phyloP scores from a whole-genome alignment of 2,329 filamentous ascomycete genomes.

The Colletotrichum sp. region DNA sequence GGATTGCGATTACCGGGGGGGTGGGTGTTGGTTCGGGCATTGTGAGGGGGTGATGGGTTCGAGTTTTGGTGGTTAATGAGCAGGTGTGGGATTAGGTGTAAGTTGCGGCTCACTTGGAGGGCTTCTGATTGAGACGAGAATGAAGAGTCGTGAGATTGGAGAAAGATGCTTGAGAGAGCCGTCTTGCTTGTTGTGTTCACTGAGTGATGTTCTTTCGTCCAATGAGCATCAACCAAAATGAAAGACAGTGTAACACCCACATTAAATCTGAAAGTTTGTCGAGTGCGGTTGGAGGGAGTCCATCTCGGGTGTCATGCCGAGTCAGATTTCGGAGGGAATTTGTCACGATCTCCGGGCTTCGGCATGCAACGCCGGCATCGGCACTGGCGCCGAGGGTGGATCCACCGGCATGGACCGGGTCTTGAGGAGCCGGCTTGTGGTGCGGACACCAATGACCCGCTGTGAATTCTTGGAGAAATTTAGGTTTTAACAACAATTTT shows the following conservation, averaged over 20 bases:
- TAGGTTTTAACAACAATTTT: rapidly evolving
- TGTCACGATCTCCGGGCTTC: background rate
- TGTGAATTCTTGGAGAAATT: background rate
- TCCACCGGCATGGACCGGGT: background rate
- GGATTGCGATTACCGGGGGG: background rate
- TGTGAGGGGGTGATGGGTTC: background rate
- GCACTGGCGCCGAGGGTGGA: background rate
- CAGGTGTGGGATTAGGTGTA: background rate
- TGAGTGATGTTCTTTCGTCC: background rate
- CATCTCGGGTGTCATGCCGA: background rate
- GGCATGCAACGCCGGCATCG: constrained; percentile 2
- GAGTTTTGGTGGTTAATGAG: background rate
- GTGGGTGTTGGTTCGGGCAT: background rate
- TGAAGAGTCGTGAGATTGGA: background rate
- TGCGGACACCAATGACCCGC: rapidly evolving
- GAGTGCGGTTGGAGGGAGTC: background rate
- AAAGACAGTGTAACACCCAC: background rate
- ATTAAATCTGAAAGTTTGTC: background rate
- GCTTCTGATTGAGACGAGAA: background rate
- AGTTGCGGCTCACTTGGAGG: background rate
- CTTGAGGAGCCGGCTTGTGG: background rate
- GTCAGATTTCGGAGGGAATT: background rate
- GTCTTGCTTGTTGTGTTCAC: background rate
- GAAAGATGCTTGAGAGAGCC: background rate
- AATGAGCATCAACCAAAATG: background rate